phyloP scores from a whole-genome alignment of 257 asterid genomes.

The Rehmannia glutinosa region DNA sequence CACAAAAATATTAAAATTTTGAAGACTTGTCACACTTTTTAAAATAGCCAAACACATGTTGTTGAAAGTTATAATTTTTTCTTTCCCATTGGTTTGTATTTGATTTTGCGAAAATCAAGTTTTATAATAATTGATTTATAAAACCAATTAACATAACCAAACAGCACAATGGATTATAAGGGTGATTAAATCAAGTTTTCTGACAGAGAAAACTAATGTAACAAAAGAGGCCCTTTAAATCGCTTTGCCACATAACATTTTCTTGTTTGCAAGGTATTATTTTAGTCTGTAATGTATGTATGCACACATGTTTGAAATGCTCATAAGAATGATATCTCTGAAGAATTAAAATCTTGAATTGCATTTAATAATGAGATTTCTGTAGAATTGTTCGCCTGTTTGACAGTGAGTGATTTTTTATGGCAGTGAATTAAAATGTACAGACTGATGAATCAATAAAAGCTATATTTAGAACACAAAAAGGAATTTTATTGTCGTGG shows the following conservation, averaged over 20 bases:
- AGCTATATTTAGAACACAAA: too few species aligned
- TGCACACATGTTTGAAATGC: too few species aligned
- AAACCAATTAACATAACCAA: too few species aligned
- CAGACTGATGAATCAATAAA: background rate
- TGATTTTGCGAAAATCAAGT: background rate
- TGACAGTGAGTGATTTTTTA: background rate
- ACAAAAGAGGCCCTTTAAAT: too few species aligned
- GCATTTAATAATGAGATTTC: too few species aligned
- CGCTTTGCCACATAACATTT: too few species aligned
- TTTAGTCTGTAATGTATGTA: too few species aligned
- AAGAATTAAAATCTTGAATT: background rate
- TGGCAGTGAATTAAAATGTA: background rate
- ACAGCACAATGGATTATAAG: too few species aligned
- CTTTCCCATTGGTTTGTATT: background rate
- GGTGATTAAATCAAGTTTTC: too few species aligned
- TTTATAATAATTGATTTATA: background rate
- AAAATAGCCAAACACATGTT: background rate
- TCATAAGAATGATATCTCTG: background rate
- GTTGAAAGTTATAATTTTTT: background rate
- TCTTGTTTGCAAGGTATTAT: too few species aligned
- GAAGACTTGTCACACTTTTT: background rate
- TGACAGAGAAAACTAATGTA: too few species aligned
- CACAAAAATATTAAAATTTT: background rate
- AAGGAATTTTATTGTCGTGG: too few species aligned
- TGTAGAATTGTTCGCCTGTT: background rate